Base-by-base conservation (phyloP, 495 filamentous ascomycete genomes). In the Penicillium subrubescens region DNA sequence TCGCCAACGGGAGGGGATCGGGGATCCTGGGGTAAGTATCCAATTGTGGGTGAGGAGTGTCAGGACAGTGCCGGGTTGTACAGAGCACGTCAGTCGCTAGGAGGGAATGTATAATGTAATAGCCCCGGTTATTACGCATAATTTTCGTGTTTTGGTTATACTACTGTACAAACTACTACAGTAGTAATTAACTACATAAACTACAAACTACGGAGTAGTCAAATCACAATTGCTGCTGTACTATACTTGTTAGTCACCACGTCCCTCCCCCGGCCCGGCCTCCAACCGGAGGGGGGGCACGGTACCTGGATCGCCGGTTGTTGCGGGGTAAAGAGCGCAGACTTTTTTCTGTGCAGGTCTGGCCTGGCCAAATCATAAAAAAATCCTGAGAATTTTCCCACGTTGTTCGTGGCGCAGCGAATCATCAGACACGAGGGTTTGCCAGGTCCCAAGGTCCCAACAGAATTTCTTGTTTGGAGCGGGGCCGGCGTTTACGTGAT, bases 271-370 rank as follows among this genome's bases (percentile, higher is more conserved):
- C 53, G 67, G 70, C 53, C 70, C 67, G 70, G 70, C 56, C 63
- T 65, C 68, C 65, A 71, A 70, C 62, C 56, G 53, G 63, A 69
- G 64, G 59, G 61, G 57, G 51, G 17, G 31, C 10, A 31, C 64
- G 69, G 71, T 73, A 71, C 71, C 71, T 73, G 69, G 64, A 71
- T 69, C 61, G 61, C 63, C 62, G 61, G 35, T 59, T 63, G 34
- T 69, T 69, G 69, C 71, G 71, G 69, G 71, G 69, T 73, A 67
- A 17, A 12, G 17, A 27, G 31, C 15, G 15, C 14, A 39, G 33
- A 56, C 3, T 23, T 39, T 35, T 37, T 56, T 35, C 12, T 23
- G 2, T 15, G 17, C 51, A 53, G 48, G 48, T 5, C 15, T 8
- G 14, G 53, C 12, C 10, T 5, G 52, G 19, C 52, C 52, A 33